These are phyloP conservation scores for Hygrophorus pudorinus DNA, from an alignment of 768 basidiomycete genomes.

Conservation along the genomic window DNA sequence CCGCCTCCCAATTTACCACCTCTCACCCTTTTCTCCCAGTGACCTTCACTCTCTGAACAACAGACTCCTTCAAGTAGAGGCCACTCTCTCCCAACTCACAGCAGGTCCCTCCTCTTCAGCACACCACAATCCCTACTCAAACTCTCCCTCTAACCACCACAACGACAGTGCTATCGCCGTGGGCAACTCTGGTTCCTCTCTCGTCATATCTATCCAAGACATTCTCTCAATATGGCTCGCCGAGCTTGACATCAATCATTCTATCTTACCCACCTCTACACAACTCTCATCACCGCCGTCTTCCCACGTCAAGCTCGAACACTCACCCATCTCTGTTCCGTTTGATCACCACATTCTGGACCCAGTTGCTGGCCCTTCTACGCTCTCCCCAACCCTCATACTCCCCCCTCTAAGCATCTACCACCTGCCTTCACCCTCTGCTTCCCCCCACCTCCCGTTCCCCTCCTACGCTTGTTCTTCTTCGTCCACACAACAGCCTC, in stretches of 20 bases:
- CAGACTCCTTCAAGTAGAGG: slow-evolving; percentile 64
- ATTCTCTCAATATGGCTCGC: slow-evolving; percentile 51
- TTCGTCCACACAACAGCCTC: slow-evolving; percentile 1
- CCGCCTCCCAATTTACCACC: neutral
- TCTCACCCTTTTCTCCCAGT: slow-evolving; percentile 21
- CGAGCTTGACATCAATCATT: slow-evolving; percentile 29
- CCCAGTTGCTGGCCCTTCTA: too few relatives aligned
- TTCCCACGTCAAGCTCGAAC: slow-evolving; percentile 23
- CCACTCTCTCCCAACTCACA: slow-evolving; percentile 24
- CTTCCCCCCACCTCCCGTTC: slow-evolving; percentile 14
- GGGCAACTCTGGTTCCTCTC: slow-evolving; percentile 3
- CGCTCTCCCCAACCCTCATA: slow-evolving; percentile 3
- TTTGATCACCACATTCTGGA: neutral
- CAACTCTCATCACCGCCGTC: neutral
- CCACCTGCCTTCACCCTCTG: slow-evolving; percentile 16
- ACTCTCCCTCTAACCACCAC: slow-evolving; percentile 5
- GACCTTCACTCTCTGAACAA: slow-evolving; percentile 81
- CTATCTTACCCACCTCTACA: neutral
- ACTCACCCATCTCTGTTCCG: slow-evolving; percentile 14
- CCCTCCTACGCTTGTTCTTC: too few relatives aligned
- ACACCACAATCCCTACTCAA: slow-evolving; percentile 18
- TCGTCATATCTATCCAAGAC: slow-evolving; percentile 44
- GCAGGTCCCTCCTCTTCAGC: slow-evolving; percentile 26
- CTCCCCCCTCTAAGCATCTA: neutral
- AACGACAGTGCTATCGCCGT: slow-evolving; percentile 1